Percentiles rank a stretch among this genome's conserved stretches.
Conservation (phyloP, 202 grass and related monocot species). For the Zizania palustris region DNA sequence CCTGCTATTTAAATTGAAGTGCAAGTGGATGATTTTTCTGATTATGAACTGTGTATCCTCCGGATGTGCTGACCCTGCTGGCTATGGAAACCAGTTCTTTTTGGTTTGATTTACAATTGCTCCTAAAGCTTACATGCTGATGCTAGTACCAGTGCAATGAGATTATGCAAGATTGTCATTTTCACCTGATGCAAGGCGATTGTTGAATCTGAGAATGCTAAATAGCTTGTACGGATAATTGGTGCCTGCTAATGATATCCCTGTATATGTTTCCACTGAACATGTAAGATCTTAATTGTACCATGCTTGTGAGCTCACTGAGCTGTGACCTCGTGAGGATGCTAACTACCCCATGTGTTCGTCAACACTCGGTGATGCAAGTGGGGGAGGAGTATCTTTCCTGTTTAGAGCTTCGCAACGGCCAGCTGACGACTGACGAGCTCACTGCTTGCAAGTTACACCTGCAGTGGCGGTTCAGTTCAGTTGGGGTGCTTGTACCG, state of each 20-base stretch:
- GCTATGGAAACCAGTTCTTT: slow-evolving; percentile 9
- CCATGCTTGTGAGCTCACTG: neutral
- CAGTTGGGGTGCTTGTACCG: neutral
- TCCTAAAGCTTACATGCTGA: neutral
- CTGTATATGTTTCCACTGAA: neutral
- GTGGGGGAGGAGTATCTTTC: too few species aligned
- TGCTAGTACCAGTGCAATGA: neutral
- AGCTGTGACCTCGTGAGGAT: neutral
- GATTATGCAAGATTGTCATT: too few species aligned
- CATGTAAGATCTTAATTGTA: neutral
- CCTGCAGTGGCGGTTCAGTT: neutral
- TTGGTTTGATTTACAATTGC: neutral
- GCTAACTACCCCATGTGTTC: neutral
- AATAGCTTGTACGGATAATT: neutral
- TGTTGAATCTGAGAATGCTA: neutral
- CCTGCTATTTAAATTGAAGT: neutral
- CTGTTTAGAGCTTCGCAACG: too few species aligned
- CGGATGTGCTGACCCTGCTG: neutral
- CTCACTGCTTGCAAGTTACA: neutral
- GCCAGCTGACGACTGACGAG: neutral
- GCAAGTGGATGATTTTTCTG: neutral
- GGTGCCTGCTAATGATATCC: neutral
- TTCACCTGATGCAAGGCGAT: neutral
- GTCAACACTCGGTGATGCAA: neutral
- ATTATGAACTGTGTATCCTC: neutral